Conservation (phyloP, 768 basidiomycete species). For the Hydnum rufescens region DNA sequence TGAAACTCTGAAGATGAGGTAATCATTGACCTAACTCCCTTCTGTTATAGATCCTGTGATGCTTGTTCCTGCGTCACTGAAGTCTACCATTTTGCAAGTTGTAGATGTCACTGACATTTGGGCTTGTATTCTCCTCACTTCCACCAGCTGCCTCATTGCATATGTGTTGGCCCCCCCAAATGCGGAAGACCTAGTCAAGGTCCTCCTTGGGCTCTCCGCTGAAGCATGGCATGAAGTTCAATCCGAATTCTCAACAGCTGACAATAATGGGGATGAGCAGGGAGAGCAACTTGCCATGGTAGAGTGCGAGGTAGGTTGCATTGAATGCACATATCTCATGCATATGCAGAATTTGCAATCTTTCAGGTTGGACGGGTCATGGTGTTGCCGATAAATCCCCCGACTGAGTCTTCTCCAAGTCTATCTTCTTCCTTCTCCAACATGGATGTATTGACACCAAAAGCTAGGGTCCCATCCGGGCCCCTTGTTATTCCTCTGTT, state of each 20-base stretch:
- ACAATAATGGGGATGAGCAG: no score
- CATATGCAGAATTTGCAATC: not conserved
- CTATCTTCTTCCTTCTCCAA: not conserved
- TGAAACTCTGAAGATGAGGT: no score
- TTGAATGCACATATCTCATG: not conserved
- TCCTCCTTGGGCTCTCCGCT: slow-evolving; percentile 6
- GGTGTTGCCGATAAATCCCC: slow-evolving; percentile 8
- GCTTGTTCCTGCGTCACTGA: not conserved
- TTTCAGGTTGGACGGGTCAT: slow-evolving; percentile 8
- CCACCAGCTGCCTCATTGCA: slow-evolving; percentile 7
- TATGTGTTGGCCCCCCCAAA: not conserved
- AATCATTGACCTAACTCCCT: no score
- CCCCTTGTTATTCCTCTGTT: no score
- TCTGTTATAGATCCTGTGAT: no score
- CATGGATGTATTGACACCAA: no score
- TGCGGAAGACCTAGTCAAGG: slow-evolving; percentile 8
- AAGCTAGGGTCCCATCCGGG: no score
- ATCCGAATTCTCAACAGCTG: no score
- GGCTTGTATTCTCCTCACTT: slow-evolving; percentile 7
- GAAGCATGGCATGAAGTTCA: slow-evolving; percentile 7
- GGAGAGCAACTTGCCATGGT: slow-evolving; percentile 8
- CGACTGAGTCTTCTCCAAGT: not conserved
- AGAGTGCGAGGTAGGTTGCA: slow-evolving; percentile 8
- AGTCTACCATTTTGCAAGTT: slow-evolving; percentile 1
- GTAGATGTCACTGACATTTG: slow-evolving; percentile 1